A percentile compares a stretch with the other conserved stretches of the same genome.
These are phyloP conservation scores for Chaetoceros tenuissimus DNA, from an alignment of 108 stramenopile genomes.

Conservation along the genomic window DNA sequence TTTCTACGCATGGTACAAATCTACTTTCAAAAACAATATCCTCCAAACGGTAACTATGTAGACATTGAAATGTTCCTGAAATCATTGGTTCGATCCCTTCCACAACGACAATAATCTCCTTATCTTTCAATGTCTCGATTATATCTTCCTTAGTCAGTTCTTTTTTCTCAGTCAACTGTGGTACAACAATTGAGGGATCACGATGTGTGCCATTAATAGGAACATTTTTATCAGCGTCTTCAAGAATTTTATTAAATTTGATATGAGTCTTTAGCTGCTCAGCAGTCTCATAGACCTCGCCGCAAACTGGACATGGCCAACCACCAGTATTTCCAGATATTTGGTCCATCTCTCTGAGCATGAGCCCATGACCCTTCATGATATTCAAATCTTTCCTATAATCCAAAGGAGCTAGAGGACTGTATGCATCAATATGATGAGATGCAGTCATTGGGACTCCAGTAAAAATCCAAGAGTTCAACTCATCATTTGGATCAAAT, in stretches of 20 bases:
- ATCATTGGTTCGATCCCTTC: constrained; percentile 63
- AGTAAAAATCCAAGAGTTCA: constrained; percentile 38
- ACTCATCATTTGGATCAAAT: constrained; percentile 57
- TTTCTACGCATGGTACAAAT: constrained; percentile 40
- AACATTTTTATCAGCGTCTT: constrained; percentile 29
- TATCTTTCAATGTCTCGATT: constrained; percentile 20
- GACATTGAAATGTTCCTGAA: constrained; percentile 60
- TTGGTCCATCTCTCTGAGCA: constrained; percentile 37
- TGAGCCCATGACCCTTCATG: constrained; percentile 25
- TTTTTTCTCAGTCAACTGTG: constrained; percentile 7
- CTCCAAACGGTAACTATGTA: constrained; percentile 66
- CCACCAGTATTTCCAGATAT: constrained; percentile 35
- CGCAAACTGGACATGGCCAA: constrained; percentile 53
- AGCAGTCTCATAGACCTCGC: constrained; percentile 49
- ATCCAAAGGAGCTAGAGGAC: constrained; percentile 10
- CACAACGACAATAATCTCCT: constrained; percentile 55
- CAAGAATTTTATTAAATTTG: constrained; percentile 33
- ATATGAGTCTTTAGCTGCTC: constrained; percentile 45
- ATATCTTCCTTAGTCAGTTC: constrained; percentile 31
- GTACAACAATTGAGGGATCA: constrained; percentile 12
- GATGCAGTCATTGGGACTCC: constrained; percentile 34
- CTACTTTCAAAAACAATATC: constrained; percentile 66
- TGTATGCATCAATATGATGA: constrained; percentile 58
- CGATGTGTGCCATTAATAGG: constrained; percentile 37
- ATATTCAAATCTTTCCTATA: not conserved